phyloP scores from a whole-genome alignment of 352 stramenopile genomes.

The Phytopythium aichiense region DNA sequence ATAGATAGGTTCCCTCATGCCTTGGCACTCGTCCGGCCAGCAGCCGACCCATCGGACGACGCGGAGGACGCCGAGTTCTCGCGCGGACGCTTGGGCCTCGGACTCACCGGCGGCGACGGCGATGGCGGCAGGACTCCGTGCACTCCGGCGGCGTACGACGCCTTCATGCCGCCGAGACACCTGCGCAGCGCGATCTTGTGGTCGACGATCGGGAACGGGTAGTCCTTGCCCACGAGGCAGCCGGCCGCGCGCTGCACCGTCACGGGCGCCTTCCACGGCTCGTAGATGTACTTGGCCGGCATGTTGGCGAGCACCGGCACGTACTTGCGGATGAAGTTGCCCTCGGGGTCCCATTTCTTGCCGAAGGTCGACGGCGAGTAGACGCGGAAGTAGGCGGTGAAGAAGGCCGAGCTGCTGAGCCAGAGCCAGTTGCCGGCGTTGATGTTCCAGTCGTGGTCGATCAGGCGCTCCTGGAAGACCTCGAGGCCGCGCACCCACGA shows the following conservation, averaged over 20 bases:
- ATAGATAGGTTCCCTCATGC: background rate
- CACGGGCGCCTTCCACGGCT: constrained; percentile 95
- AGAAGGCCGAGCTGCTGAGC: constrained; percentile 94
- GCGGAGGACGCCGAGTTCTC: constrained; percentile 31
- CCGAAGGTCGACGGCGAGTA: constrained; percentile 93
- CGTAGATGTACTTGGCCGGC: constrained; percentile 96
- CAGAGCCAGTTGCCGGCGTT: constrained; percentile 98
- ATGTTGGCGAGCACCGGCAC: constrained; percentile 89
- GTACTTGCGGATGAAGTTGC: constrained; percentile 92
- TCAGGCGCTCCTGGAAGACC: constrained; percentile 91
- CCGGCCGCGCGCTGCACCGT: constrained; percentile 79
- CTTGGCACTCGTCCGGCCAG: background rate
- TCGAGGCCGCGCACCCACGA: constrained; percentile 92
- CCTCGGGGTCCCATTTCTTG: constrained; percentile 95
- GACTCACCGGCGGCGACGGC: constrained; percentile 13
- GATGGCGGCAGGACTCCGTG: constrained; percentile 19
- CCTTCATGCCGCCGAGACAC: constrained; percentile 90
- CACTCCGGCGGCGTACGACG: constrained; percentile 71
- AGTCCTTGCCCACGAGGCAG: constrained; percentile 90
- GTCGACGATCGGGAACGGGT: constrained; percentile 95
- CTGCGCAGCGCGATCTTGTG: constrained; percentile 88
- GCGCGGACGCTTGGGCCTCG: constrained; percentile 23
- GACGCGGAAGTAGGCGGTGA: constrained; percentile 97
- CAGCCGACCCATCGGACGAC: constrained; percentile 25
- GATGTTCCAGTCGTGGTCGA: constrained; percentile 97